These are phyloP conservation scores for Pilasporangium apinafurcum DNA, from an alignment of 352 stramenopile species.

Conservation along the genomic window DNA sequence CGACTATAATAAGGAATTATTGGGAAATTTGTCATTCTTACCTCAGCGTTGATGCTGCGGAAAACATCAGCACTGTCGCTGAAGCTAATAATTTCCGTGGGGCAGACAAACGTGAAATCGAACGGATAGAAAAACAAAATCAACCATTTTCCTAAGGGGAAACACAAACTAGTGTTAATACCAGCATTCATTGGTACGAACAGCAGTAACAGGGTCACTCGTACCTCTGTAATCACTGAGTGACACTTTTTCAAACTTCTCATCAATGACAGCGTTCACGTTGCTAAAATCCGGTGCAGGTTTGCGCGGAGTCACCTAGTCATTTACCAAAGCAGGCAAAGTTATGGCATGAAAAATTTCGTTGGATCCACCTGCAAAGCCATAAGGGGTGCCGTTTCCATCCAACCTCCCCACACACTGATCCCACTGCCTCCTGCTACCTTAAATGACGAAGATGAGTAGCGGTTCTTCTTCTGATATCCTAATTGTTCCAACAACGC, in stretches of 20 bases:
- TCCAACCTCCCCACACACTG: too few relatives aligned
- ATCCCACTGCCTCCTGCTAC: conserved; percentile 4
- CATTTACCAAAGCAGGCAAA: neutral
- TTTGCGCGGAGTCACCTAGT: conserved; percentile 66
- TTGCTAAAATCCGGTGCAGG: conserved; percentile 62
- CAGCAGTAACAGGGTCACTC: neutral
- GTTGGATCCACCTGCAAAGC: too few relatives aligned
- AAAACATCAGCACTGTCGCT: conserved; percentile 65
- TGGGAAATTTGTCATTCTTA: neutral
- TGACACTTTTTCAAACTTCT: conserved; percentile 78
- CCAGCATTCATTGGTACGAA: neutral
- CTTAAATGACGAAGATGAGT: conserved; percentile 67
- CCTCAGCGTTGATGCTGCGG: conserved; percentile 72
- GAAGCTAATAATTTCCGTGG: conserved; percentile 81
- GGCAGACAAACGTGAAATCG: conserved; percentile 86
- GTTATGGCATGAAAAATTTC: neutral
- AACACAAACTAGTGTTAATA: neutral
- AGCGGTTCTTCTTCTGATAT: conserved; percentile 79
- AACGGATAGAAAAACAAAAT: conserved; percentile 88
- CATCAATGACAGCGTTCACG: conserved; percentile 73
- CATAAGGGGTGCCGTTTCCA: too few relatives aligned
- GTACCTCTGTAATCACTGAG: conserved; percentile 56
- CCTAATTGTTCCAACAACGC: conserved; percentile 66
- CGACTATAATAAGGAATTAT: too few relatives aligned
- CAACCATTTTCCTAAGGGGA: conserved; percentile 52